Conservation (phyloP, 2,329 filamentous ascomycete genomes). For the Neonectria hederae region DNA sequence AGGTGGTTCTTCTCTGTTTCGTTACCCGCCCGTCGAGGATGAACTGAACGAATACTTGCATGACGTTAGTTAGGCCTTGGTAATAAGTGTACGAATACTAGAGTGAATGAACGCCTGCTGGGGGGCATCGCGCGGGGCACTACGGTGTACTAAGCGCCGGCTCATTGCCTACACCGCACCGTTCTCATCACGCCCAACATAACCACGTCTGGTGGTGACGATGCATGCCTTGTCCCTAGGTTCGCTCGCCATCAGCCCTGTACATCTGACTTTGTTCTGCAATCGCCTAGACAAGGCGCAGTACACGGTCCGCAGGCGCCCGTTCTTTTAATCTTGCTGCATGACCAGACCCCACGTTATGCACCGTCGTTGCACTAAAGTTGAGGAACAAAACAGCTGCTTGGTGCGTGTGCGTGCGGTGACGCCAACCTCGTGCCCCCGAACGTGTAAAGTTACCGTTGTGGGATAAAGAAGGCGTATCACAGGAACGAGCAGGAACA, state of each 20-base stretch:
- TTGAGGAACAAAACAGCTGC: background rate
- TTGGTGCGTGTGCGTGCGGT: background rate
- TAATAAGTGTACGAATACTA: background rate
- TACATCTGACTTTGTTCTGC: background rate
- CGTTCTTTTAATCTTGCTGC: conserved; percentile 11
- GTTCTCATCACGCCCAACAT: background rate
- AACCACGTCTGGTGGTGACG: background rate
- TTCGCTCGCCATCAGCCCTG: background rate
- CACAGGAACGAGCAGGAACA: conserved; percentile 4
- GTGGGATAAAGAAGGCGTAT: conserved; percentile 2
- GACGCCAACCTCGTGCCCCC: background rate
- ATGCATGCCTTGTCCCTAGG: background rate
- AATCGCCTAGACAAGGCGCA: background rate
- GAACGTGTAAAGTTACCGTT: background rate
- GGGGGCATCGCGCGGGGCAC: background rate
- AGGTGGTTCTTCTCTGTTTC: background rate
- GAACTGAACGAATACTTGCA: background rate
- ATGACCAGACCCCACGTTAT: conserved; percentile 14
- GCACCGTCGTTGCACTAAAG: conserved; percentile 14
- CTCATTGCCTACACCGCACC: background rate
- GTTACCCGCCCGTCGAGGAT: conserved; percentile 2
- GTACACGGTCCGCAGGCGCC: conserved; percentile 5
- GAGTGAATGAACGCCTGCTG: background rate
- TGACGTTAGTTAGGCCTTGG: background rate
- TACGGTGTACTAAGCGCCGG: background rate